These are phyloP conservation scores for Symbiodinium natans DNA, from an alignment of 73 alveolate species.

Conservation along the genomic window DNA sequence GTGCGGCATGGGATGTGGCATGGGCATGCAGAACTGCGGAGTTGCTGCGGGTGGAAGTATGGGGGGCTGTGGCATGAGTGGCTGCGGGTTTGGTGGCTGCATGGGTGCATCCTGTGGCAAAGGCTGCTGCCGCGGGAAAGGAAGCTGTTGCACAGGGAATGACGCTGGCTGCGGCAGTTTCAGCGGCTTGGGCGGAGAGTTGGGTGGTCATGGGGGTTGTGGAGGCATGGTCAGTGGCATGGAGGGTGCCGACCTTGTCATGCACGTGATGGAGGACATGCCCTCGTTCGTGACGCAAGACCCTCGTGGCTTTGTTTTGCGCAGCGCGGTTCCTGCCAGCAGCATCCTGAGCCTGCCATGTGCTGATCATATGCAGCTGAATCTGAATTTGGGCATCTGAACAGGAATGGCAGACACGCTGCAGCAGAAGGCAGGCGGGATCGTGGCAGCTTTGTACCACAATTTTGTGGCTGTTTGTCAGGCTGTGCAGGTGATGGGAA, in stretches of 20 bases:
- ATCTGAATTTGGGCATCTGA: too few species aligned
- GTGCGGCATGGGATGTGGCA: not conserved
- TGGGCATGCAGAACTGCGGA: not conserved
- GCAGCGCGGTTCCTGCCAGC: constrained; percentile 24
- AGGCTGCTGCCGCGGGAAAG: not conserved
- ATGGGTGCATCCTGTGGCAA: not conserved
- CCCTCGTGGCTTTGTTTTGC: constrained; percentile 21
- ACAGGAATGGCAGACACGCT: constrained; percentile 58
- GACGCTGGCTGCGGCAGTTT: not conserved
- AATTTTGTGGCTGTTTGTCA: not conserved
- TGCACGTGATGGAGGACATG: constrained; percentile 49
- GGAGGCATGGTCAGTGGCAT: not conserved
- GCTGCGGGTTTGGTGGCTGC: constrained; percentile 2
- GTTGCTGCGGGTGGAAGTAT: not conserved
- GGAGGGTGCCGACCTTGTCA: constrained; percentile 1
- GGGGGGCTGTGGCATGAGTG: not conserved
- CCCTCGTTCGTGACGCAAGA: constrained; percentile 32
- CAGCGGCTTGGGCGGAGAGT: constrained; percentile 33
- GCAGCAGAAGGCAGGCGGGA: constrained; percentile 47
- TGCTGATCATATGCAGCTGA: not conserved
- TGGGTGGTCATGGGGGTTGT: not conserved
- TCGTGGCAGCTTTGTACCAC: not conserved
- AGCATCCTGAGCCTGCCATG: not conserved
- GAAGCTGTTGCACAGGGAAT: not conserved
- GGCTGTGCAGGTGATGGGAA: constrained; percentile 41